Evolutionary conservation across 768 basidiomycete genomes (phyloP), one percentile per base, ranked within the genome.

Genomic region (Sarcomyxa edulis): DNA sequence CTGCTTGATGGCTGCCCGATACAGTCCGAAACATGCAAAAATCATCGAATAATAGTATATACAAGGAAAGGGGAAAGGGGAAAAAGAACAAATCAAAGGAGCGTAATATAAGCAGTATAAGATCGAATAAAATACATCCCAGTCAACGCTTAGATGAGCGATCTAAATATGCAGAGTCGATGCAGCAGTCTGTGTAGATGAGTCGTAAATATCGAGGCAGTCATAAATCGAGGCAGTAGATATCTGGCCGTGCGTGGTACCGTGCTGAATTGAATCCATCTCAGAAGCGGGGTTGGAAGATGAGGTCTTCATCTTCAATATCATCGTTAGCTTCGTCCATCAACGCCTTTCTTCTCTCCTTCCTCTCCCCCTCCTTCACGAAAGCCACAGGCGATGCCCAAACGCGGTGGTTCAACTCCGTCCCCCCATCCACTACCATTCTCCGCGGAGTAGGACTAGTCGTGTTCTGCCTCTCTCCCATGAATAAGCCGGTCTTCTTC

Each of bases 211-310:
- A 36, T 25, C 34, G 30, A 30, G 33, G 25, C 9, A 2, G 16
- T 18, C n/a, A n/a, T n/a, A n/a, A n/a, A n/a, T 19, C 39, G 21
- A 32, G 30, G 19, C 33, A n/a, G 26, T 16, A 21, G n/a, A 15
- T 10, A 22, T 18, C 35, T 43, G 23, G n/a, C 20, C 28, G 24
- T 20, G 15, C 18, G 23, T n/a, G 39, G 10, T 31, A 29, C 37
- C 10, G 29, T 32, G 36, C 20, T 45, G 20, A 39, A 45, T 45
- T 14, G 8, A 27, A 24, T 30, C 36, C 28, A 18, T 22, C 32
- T 16, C 32, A 35, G 25, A 37, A 53, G 59, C 10, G 60, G 51
- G 6, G 61, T 58, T 10, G 58, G 59, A 6, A 50, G 50, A 16
- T 41, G 36, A 42, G 26, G 18, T n/a, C 15, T 11, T 20, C 16